A percentile compares a stretch with the other conserved stretches of the same genome.
phyloP scores from a whole-genome alignment of 2,329 filamentous ascomycete species.

The Macrophomina pseudophaseolina region DNA sequence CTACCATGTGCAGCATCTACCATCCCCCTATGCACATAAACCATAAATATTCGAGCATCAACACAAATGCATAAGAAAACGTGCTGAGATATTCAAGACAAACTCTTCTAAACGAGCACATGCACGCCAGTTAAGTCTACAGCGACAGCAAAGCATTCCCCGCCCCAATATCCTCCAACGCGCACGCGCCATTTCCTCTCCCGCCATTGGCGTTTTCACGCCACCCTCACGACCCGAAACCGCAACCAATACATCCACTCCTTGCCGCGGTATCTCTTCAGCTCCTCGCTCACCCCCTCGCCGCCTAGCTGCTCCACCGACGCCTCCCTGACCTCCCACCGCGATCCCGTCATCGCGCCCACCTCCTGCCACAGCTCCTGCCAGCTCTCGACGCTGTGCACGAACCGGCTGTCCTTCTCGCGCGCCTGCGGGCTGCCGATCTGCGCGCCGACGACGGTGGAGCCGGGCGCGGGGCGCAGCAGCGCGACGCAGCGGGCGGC shows the following conservation, averaged over 20 bases:
- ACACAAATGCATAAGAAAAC: too few relatives aligned
- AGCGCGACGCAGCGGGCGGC: constrained; percentile 42
- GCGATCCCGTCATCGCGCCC: constrained; percentile 36
- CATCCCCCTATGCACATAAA: too few relatives aligned
- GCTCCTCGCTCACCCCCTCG: background rate
- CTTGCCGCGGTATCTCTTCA: background rate
- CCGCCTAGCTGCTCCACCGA: background rate
- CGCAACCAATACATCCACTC: background rate
- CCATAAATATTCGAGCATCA: too few relatives aligned
- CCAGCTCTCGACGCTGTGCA: constrained; percentile 43
- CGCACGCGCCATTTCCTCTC: too few relatives aligned
- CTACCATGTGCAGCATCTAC: too few relatives aligned
- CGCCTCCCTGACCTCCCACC: constrained; percentile 13
- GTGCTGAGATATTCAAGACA: too few relatives aligned
- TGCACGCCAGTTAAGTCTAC: too few relatives aligned
- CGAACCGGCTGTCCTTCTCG: constrained; percentile 28
- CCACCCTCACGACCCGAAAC: constrained; percentile 6
- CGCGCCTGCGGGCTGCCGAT: constrained; percentile 45
- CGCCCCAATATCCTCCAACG: too few relatives aligned
- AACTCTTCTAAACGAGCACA: too few relatives aligned
- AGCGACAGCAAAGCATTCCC: too few relatives aligned
- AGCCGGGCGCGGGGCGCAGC: constrained; percentile 47
- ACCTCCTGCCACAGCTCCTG: constrained; percentile 47
- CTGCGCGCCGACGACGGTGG: constrained; percentile 60
- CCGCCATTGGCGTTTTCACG: background rate